Evolutionary conservation across 345 rosid genomes (phyloP).

Genomic region (Rhodomyrtus tomentosa): DNA sequence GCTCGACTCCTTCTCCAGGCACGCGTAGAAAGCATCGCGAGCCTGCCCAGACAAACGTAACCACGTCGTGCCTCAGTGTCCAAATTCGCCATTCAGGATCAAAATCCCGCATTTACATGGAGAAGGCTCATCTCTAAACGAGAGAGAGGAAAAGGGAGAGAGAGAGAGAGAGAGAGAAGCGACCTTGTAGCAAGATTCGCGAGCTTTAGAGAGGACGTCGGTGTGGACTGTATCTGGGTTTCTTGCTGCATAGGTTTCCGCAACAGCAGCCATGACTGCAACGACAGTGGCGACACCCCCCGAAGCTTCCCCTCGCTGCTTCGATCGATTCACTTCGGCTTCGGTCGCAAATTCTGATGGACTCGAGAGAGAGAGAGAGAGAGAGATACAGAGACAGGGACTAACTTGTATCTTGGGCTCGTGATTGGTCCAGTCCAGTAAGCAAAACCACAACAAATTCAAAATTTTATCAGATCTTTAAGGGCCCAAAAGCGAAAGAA

Average conservation of each 20-base stretch:
- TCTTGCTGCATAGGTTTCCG: constrained; percentile 31
- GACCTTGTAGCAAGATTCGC: constrained; percentile 76
- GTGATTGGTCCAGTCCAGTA: neutral
- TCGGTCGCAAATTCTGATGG: neutral
- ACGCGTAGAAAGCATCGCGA: constrained; percentile 67
- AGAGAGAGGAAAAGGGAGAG: neutral
- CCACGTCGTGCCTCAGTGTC: neutral
- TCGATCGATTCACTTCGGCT: neutral
- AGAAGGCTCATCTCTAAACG: neutral
- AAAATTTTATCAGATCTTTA: neutral
- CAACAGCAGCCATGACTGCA: constrained; percentile 25
- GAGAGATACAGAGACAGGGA: neutral
- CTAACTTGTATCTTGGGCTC: neutral
- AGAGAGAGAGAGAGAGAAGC: neutral
- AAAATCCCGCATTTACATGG: too few species aligned
- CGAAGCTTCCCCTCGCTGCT: neutral
- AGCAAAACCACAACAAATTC: neutral
- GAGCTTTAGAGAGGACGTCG: constrained; percentile 58
- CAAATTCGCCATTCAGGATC: neutral
- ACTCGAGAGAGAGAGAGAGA: neutral
- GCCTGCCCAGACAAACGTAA: constrained; percentile 23
- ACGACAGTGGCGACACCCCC: constrained; percentile 1
- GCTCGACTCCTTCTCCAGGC: constrained; percentile 55
- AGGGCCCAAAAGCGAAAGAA: neutral
- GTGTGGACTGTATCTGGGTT: constrained; percentile 44